A percentile compares a stretch with the other conserved stretches of the same genome.
Evolutionary conservation across 1,284 basidiomycete genomes (phyloP).

Genomic region (Fomitiporia mediterranea): DNA sequence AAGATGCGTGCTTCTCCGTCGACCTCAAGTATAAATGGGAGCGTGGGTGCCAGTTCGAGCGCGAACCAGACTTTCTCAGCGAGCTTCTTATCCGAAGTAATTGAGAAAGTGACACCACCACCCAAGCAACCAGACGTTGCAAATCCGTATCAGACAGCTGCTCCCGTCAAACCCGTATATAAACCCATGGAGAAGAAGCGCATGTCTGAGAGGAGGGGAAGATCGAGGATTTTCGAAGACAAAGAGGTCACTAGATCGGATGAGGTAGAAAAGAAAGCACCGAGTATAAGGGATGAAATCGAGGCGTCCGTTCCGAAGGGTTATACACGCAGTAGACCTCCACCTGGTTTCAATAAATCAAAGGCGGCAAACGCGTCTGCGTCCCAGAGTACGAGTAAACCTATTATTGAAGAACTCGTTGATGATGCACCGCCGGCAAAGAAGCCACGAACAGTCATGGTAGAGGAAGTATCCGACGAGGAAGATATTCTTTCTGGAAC

Average conservation of each 20-base stretch:
- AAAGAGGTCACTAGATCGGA: constrained; percentile 27
- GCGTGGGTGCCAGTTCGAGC: neutral
- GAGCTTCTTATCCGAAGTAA: constrained; percentile 57
- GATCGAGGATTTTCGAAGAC: constrained; percentile 25
- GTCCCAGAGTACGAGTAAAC: constrained; percentile 25
- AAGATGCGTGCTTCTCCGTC: neutral
- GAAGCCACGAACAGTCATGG: constrained; percentile 22
- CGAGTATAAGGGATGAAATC: constrained; percentile 59
- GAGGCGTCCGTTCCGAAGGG: constrained; percentile 73
- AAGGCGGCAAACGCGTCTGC: neutral
- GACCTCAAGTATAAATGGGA: neutral
- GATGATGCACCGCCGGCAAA: constrained; percentile 7
- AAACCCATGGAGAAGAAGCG: constrained; percentile 35
- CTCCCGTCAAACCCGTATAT: constrained; percentile 44
- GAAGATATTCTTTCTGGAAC: constrained; percentile 28
- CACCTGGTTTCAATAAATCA: constrained; percentile 34
- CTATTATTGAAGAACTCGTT: constrained; percentile 32
- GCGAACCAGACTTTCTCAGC: constrained; percentile 54
- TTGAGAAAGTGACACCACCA: constrained; percentile 59
- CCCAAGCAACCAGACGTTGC: constrained; percentile 54
- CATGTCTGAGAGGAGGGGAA: constrained; percentile 25
- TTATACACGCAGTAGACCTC: constrained; percentile 64
- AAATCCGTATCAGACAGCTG: constrained; percentile 67
- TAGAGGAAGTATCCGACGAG: constrained; percentile 34
- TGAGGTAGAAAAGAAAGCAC: constrained; percentile 27